A percentile compares a stretch with the other conserved stretches of the same genome.
Evolutionary conservation across 73 alveolate genomes (phyloP).

Genomic region (Paramecium sexaurelia): DNA sequence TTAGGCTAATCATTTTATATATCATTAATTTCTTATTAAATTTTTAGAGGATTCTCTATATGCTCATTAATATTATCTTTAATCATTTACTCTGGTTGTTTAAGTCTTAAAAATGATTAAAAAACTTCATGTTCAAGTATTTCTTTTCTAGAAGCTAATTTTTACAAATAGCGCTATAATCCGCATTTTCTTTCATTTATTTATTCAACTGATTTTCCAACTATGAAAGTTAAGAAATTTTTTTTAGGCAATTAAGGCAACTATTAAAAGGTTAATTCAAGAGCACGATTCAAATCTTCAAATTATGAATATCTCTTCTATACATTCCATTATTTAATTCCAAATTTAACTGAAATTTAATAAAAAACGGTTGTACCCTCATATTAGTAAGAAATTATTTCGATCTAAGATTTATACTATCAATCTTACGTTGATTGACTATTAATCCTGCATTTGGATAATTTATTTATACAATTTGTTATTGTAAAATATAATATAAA

Average conservation of each 20-base stretch:
- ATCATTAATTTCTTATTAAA: not conserved
- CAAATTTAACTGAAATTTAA: not conserved
- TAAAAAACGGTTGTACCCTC: not conserved
- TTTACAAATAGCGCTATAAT: conserved; percentile 33
- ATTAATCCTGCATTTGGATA: not conserved
- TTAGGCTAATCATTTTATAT: not conserved
- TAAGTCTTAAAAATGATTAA: not conserved
- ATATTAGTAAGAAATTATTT: not conserved
- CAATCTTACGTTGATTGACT: not conserved
- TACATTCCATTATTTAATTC: conserved; percentile 28
- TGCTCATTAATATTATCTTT: not conserved
- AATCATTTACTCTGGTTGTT: not conserved
- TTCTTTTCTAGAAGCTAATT: conserved; percentile 24
- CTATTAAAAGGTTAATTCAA: not conserved
- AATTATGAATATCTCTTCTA: conserved; percentile 63
- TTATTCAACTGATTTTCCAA: conserved; percentile 37
- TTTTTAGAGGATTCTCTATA: not conserved
- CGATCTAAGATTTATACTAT: not conserved
- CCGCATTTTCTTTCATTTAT: conserved; percentile 48
- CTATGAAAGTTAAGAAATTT: conserved; percentile 17
- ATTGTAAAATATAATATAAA: no score
- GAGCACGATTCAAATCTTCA: conserved; percentile 51
- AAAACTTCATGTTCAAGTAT: conserved; percentile 7
- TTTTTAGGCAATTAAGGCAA: conserved; percentile 59
- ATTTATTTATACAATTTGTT: not conserved